phyloP scores from a whole-genome alignment of 768 basidiomycete species.

The Postia placenta region DNA sequence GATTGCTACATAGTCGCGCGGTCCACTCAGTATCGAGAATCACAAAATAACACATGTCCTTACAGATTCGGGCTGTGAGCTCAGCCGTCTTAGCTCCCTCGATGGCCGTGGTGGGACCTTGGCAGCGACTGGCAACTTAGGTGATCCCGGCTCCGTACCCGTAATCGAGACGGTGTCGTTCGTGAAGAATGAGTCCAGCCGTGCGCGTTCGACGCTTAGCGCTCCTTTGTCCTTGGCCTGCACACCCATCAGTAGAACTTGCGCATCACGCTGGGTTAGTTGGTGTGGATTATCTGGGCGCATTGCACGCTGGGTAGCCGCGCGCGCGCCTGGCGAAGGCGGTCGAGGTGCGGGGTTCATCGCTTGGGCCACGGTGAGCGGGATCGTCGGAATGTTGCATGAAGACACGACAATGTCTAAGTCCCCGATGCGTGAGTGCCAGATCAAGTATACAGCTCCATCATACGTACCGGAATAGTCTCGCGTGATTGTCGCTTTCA shows the following conservation, averaged over 20 bases:
- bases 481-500: constrained; percentile 95
- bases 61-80: constrained; percentile 14
- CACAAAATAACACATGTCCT: constrained; percentile 4
- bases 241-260: constrained; percentile 63
- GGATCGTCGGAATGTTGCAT: constrained; percentile 94
- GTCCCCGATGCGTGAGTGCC: background rate
- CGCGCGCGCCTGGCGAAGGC: constrained; percentile 84
- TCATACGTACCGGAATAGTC: constrained; percentile 84
- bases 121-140: constrained; percentile 8
- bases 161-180: constrained; percentile 30
- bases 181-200: constrained; percentile 53
- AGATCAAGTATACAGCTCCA: background rate
- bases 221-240: constrained; percentile 26
- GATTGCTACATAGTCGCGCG: constrained; percentile 5
- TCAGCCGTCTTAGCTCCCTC: constrained; percentile 49
- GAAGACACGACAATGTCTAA: constrained; percentile 94
- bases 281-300: constrained; percentile 82
- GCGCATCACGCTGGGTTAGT: constrained; percentile 73
- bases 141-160: constrained; percentile 23
- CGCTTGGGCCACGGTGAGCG: constrained; percentile 88
- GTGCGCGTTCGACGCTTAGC: constrained; percentile 37
- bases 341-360: constrained; percentile 96
- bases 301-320: constrained; percentile 81
- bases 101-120: constrained; percentile 59
- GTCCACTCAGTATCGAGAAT: background rate